Base-by-base conservation (phyloP, 78 protist genomes). In the Anaeramoeba flamelloides region DNA sequence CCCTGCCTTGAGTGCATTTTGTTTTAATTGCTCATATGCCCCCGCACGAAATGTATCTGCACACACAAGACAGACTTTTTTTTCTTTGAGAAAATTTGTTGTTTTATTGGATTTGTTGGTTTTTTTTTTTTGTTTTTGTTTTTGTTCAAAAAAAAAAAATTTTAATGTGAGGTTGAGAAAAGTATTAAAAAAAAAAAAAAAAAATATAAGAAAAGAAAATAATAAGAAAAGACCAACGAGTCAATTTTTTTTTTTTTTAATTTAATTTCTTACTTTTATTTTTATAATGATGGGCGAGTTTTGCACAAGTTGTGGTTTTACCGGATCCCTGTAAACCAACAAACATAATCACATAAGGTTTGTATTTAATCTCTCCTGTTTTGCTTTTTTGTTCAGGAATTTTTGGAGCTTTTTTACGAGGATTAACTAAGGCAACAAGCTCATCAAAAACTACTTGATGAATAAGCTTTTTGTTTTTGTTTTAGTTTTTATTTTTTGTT, bases 361-460 rank as follows among this genome's bases (percentile, higher is more conserved):
- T 53, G 8, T 17, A 8, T 53, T 53, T 53, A 53, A n/a, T n/a
- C n/a, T n/a, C n/a, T n/a, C n/a, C n/a, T n/a, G n/a, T n/a, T n/a
- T n/a, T n/a, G n/a, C n/a, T n/a, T n/a, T n/a, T n/a, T n/a, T n/a
- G n/a, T n/a, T n/a, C n/a, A n/a, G 17, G 34, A 53, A 17, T 8
- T 53, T 53, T 53, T 26, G 17, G 17, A 53, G 69, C 34, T 53
- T 80, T 74, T 12, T 41, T 77, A 3, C 93, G 93, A 0, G 99
- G 97, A 88, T 91, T 92, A 34, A 95, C 80, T 77, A 95, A 83
- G 36, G 64, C 79, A 81, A 87, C 84, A 12, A 95, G 83, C 77
- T 90, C 95, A 12, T 90, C 89, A 78, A 85, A 90, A n/a, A 93
- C 94, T 22, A 87, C 86, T 82, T 75, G 39, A 26, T 53, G 8